Evolutionary conservation across 2,329 filamentous ascomycete genomes (phyloP), one percentile per base, ranked within the genome.

Genomic region (Aspergillus arachidicola): DNA sequence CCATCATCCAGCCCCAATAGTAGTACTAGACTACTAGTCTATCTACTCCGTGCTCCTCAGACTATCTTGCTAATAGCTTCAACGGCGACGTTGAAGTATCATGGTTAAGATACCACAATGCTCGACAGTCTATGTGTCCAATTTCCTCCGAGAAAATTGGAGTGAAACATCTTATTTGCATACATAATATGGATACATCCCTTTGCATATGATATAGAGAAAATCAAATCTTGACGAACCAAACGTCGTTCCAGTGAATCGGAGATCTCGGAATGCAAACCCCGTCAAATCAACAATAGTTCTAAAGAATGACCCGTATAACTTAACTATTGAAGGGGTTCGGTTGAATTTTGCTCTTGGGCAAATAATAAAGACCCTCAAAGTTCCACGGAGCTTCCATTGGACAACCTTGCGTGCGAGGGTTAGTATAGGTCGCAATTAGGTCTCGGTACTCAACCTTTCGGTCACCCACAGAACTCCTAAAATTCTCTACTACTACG

Each of bases 261-360:
- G 60, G 60, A 58, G 54, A 46, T 58, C 55, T 61, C 60, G 60
- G 60, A 61, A 61, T 61, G 57, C 45, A 21, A 16, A n/a, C 45
- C 28, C 48, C 48, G 28, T 51, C 28, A 21, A 51, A 51, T 51
- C 16, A n/a, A 51, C 48, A 32, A 48, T 48, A 32, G 6, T n/a
- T 32, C 10, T 34, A 10, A n/a, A 14, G 28, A 41, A 41, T 59
- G n/a, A 21, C 28, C 32, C 6, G 38, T 41, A 41, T 41, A 41
- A 41, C 38, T 41, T 9, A 7, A 36, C 32, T 34, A 11, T 12
- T 34, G 11, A 11, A 12, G 3, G 6, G 19, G n/a, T 51, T 51
- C 45, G 6, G 10, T 48, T 48, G 45, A 48, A 48, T 48, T 14
- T 48, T 26, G 21, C 45, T 10, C 12, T 34, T 32, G 21, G 21